Base-by-base conservation (phyloP, 805 yeast species). In the Cyberlindnera xishuangbannaensis region DNA sequence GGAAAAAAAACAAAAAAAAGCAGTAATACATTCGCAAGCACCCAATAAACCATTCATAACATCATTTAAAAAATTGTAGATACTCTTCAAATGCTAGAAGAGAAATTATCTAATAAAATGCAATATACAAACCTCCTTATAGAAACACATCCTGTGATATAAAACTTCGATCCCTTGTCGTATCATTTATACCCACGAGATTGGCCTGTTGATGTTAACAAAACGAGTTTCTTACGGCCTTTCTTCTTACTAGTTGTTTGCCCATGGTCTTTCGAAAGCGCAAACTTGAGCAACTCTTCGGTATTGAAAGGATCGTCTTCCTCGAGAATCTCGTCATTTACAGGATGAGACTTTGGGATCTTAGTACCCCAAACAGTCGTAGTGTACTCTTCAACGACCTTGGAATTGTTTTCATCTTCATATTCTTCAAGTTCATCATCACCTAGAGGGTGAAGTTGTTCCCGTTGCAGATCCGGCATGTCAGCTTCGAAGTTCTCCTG, bases 361-460 rank as follows among this genome's bases (percentile, higher is more conserved):
- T 57, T 54, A 0, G 92, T 83, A 0, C 94, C 94, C 94, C 94
- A 83, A 3, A 83, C 76, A 0, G 92, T 78, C 1, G 74, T 71
- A 25, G 65, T 62, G 34, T 51, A 59, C 10, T 55, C 56, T 0
- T 47, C 50, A 13, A 18, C 17, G 8, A 31, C 31, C 4, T n/a
- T n/a, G n/a, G n/a, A n/a, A n/a, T n/a, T n/a, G n/a, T n/a, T n/a
- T n/a, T n/a, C n/a, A n/a, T n/a, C n/a, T n/a, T 31, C 30, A 8
- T 36, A 42, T 15, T 25, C 10, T 6, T 10, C 24, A 28, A 33
- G 18, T 32, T 29, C 40, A 19, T 39, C 39, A 46, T 46, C 33
- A 18, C 43, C 48, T 29, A 45, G 48, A 25, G 66, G 53, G 12
- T 57, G 51, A 9, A 62, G 61, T 13, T 25, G 34, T 3, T 26